Conservation (phyloP, 2,329 filamentous ascomycete species). For the Teratosphaeriaceae sp. region DNA sequence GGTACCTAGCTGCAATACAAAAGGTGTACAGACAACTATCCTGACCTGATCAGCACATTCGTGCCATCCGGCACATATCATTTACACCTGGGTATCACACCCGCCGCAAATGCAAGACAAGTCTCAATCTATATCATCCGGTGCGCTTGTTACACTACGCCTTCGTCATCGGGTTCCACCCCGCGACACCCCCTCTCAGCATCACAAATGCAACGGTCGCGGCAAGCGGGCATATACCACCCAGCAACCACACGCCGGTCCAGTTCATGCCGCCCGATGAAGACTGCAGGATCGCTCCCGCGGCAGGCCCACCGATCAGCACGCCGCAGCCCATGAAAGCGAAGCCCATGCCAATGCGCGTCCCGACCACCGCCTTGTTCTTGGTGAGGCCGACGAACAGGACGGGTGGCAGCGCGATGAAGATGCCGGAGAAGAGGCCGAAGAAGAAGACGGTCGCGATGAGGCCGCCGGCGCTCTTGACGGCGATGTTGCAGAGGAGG, state of each 20-base stretch:
- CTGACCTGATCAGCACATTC: no score
- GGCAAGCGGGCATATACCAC: slow-evolving; percentile 20
- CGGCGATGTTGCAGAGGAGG: slow-evolving; percentile 33
- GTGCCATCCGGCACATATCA: no score
- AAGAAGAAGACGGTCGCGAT: slow-evolving; percentile 32
- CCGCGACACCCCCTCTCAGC: slow-evolving; percentile 21
- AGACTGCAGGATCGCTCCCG: slow-evolving; percentile 28
- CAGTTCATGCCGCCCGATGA: slow-evolving; percentile 22
- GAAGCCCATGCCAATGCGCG: slow-evolving; percentile 36
- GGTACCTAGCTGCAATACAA: no score
- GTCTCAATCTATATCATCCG: no score
- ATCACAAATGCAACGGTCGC: slow-evolving; percentile 20
- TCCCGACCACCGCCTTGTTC: slow-evolving; percentile 39
- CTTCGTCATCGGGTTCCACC: slow-evolving; percentile 24
- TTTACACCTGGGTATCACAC: no score
- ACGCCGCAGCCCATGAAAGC: slow-evolving; percentile 28
- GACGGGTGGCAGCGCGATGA: slow-evolving; percentile 37
- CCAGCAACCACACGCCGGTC: slow-evolving; percentile 31
- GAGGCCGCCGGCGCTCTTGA: slow-evolving; percentile 28
- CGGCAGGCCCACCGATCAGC: slow-evolving; percentile 30
- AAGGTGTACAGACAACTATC: no score
- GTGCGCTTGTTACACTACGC: neutral
- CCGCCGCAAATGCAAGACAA: no score
- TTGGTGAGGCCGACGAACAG: slow-evolving; percentile 34
- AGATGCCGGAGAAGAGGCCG: slow-evolving; percentile 40